phyloP scores from a whole-genome alignment of 495 filamentous ascomycete genomes.

The Neurospora sp. region DNA sequence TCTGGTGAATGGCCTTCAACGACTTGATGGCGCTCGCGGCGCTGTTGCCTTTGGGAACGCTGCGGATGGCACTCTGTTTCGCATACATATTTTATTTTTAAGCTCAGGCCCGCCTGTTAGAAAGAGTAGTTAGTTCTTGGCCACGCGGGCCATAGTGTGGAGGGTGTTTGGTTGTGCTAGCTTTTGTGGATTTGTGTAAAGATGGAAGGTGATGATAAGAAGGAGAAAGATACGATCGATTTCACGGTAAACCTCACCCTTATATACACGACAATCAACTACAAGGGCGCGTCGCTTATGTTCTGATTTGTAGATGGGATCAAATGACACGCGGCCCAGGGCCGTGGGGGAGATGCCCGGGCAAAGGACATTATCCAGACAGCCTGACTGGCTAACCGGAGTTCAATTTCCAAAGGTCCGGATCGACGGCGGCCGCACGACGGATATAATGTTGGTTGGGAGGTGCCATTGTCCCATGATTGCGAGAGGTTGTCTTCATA shows the following conservation, averaged over 20 bases:
- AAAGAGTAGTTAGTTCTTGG: neutral
- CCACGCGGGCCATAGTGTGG: too few species aligned
- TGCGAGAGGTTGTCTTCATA: neutral
- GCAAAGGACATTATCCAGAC: neutral
- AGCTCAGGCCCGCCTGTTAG: neutral
- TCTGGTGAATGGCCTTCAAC: slow-evolving; percentile 6
- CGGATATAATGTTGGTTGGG: neutral
- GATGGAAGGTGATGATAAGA: neutral
- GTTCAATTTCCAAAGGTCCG: neutral
- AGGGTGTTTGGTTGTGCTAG: too few species aligned
- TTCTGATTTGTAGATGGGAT: neutral
- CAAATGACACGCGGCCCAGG: neutral
- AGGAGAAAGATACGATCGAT: neutral
- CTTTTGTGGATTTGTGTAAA: neutral
- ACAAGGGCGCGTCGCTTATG: neutral
- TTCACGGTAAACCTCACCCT: neutral
- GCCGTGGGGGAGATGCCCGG: neutral
- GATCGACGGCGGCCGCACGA: neutral
- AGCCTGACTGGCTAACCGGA: neutral
- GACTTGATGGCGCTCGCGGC: slow-evolving; percentile 3
- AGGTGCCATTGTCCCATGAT: neutral
- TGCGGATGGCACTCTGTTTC: neutral
- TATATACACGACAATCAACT: neutral
- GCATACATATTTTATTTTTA: neutral
- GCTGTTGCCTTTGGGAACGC: neutral